Conservation (phyloP, 2,329 filamentous ascomycete genomes). For the Neonectria hederae region DNA sequence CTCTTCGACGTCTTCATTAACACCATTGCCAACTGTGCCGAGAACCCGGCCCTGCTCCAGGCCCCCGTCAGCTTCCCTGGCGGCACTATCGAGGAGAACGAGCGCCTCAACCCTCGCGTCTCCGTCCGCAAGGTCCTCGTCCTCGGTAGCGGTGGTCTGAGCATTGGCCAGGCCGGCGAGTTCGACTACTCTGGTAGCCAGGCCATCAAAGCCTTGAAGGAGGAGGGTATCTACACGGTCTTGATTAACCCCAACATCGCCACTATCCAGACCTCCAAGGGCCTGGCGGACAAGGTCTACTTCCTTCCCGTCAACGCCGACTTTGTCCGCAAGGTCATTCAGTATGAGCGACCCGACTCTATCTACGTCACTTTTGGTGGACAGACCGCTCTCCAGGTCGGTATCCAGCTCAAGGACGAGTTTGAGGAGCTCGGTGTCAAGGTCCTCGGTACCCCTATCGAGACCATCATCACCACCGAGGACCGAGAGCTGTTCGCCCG, state of each 20-base stretch:
- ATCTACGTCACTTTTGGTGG: conserved; percentile 99
- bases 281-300: conserved; percentile 97
- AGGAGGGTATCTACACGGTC: conserved; percentile 97
- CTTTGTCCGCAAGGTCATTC: conserved; percentile 97
- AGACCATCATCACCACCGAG: conserved; percentile 98
- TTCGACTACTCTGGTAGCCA: conserved; percentile 99
- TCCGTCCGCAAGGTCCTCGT: conserved; percentile 94
- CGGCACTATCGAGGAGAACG: conserved; percentile 81
- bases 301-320: conserved; percentile 97
- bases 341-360: conserved; percentile 91
- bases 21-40: conserved; percentile 78
- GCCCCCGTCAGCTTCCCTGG: conserved; percentile 88
- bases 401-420: conserved; percentile 97
- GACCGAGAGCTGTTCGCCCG: conserved; percentile 97
- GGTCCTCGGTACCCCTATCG: conserved; percentile 94
- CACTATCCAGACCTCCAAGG: conserved; percentile 98
- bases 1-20: conserved; percentile 96
- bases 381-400: conserved; percentile 95
- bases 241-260: conserved; percentile 99
- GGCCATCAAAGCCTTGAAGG: conserved; percentile 97
- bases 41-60: conserved; percentile 72
- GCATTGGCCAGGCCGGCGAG: conserved; percentile 97
- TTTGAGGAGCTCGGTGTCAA: conserved; percentile 92
- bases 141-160: conserved; percentile 92
- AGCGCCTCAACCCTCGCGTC: conserved; percentile 78